phyloP scores from a whole-genome alignment of 345 rosid genomes.

The Aurinia saxatilis region DNA sequence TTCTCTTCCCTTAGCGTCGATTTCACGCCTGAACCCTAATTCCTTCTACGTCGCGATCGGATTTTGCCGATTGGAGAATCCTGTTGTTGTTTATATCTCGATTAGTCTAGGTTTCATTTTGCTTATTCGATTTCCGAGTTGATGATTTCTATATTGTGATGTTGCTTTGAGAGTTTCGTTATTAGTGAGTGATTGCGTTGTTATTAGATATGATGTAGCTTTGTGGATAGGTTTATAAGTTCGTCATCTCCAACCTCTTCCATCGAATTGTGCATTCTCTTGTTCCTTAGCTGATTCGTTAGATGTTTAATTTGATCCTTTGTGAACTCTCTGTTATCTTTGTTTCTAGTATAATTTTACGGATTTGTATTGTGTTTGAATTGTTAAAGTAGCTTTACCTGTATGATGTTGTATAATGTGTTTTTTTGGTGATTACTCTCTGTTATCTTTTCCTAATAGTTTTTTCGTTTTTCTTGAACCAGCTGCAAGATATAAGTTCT shows the following conservation, averaged over 20 bases:
- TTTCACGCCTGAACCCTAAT: conserved; percentile 20
- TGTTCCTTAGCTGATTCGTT: background rate
- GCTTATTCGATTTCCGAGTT: background rate
- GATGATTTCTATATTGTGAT: background rate
- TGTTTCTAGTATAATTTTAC: background rate
- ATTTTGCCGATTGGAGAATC: background rate
- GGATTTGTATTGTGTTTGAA: background rate
- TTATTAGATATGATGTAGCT: too few relatives aligned
- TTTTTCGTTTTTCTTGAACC: background rate
- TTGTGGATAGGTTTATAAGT: background rate
- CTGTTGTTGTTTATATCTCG: background rate
- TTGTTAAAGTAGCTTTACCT: background rate
- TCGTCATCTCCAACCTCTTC: background rate
- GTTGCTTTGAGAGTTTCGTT: conserved; percentile 6
- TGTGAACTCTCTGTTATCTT: background rate
- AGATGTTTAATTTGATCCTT: background rate
- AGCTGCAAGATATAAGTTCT: conserved; percentile 3
- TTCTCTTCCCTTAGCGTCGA: background rate
- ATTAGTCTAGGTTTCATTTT: background rate
- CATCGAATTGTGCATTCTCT: background rate
- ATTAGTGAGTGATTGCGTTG: background rate
- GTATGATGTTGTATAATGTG: background rate
- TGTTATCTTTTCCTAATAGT: background rate
- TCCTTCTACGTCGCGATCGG: background rate
- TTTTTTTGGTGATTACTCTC: background rate